Evolutionary conservation across 495 filamentous ascomycete genomes (phyloP).

Genomic region (Tuber indicum): DNA sequence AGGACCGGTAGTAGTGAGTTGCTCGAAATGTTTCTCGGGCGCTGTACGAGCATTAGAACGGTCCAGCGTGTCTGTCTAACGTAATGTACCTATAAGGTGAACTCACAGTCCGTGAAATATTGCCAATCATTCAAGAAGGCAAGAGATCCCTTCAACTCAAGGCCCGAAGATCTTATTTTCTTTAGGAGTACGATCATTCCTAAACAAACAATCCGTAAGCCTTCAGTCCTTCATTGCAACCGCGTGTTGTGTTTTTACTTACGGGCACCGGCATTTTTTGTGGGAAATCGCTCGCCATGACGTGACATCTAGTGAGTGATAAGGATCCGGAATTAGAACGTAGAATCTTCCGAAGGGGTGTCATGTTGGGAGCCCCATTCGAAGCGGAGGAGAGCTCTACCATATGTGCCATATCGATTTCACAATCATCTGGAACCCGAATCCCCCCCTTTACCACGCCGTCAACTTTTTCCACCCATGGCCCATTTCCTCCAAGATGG

Average conservation of each 20-base stretch:
- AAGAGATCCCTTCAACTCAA: slow-evolving; percentile 48
- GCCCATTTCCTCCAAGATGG: slow-evolving; percentile 56
- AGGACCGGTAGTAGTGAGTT: slow-evolving; percentile 55
- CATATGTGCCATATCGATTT: slow-evolving; percentile 56
- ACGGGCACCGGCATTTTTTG: slow-evolving; percentile 50
- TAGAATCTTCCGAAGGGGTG: neutral
- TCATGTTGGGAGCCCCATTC: neutral
- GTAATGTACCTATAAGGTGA: neutral
- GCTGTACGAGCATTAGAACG: slow-evolving; percentile 13
- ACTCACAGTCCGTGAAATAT: slow-evolving; percentile 48
- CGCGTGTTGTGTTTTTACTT: slow-evolving; percentile 35
- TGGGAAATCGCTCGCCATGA: slow-evolving; percentile 56
- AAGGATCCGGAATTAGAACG: slow-evolving; percentile 4
- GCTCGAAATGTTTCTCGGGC: slow-evolving; percentile 46
- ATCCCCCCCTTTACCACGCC: slow-evolving; percentile 45
- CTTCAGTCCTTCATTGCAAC: neutral
- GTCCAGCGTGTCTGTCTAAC: slow-evolving; percentile 23
- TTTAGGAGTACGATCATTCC: slow-evolving; percentile 50
- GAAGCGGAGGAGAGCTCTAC: slow-evolving; percentile 40
- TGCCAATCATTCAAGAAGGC: slow-evolving; percentile 54
- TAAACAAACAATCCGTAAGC: slow-evolving; percentile 28
- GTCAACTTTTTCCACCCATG: slow-evolving; percentile 53
- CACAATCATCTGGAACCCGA: slow-evolving; percentile 48
- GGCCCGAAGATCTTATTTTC: slow-evolving; percentile 46
- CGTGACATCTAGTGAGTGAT: slow-evolving; percentile 51